Evolutionary conservation across 2,329 filamentous ascomycete species (phyloP).

Genomic region (Fusarium sp.): DNA sequence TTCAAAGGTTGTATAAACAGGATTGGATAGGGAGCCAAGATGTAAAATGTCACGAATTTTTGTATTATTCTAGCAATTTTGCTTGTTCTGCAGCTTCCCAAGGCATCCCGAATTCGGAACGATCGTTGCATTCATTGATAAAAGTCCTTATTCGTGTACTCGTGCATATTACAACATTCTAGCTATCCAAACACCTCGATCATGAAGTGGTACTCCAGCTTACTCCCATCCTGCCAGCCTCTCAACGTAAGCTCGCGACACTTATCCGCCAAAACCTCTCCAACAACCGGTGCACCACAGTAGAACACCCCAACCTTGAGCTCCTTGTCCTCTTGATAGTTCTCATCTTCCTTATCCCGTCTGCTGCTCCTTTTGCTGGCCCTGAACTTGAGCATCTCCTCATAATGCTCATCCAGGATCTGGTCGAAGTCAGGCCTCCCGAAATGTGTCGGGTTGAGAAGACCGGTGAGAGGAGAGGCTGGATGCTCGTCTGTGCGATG

Average conservation of each 20-base stretch:
- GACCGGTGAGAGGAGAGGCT: constrained; percentile 60
- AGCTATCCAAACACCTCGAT: constrained; percentile 62
- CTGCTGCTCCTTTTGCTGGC: constrained; percentile 24
- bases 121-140: rapidly evolving
- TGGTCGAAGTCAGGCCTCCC: constrained; percentile 61
- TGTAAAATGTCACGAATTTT: background rate
- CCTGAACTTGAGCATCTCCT: constrained; percentile 56
- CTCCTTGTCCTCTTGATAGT: constrained; percentile 42
- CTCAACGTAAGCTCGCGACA: constrained; percentile 59
- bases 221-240: constrained; percentile 59
- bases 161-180: background rate
- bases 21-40: background rate
- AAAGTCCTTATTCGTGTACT: background rate
- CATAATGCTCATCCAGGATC: constrained; percentile 63
- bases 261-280: constrained; percentile 62
- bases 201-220: constrained; percentile 65
- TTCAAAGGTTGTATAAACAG: constrained; percentile 2
- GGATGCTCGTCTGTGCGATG: constrained; percentile 61
- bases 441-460: constrained; percentile 62
- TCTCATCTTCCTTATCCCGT: background rate
- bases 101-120: background rate
- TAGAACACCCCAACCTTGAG: constrained; percentile 64
- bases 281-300: constrained; percentile 64
- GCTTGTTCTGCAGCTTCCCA: rapidly evolving
- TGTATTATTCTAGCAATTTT: no score